phyloP scores from a whole-genome alignment of 805 yeast species.

The Tetrapisispora fleetii region DNA sequence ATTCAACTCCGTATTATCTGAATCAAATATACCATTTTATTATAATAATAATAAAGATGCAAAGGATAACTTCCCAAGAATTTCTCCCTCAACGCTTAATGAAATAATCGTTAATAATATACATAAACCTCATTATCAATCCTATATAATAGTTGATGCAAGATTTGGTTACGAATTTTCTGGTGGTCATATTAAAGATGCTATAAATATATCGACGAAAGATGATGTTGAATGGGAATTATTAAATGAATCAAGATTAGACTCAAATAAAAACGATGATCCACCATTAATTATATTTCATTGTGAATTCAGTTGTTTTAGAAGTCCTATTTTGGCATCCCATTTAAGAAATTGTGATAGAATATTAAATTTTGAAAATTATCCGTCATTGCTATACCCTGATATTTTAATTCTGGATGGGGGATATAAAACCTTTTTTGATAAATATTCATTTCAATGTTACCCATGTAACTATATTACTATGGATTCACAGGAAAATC shows the following conservation, averaged over 20 bases:
- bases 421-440: slow-evolving; percentile 77
- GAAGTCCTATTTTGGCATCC: slow-evolving; percentile 92
- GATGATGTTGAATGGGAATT: slow-evolving; percentile 55
- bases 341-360: slow-evolving; percentile 81
- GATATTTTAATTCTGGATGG: slow-evolving; percentile 84
- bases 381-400: slow-evolving; percentile 79
- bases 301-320: slow-evolving; percentile 85
- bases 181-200: slow-evolving; percentile 87
- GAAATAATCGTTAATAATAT: slow-evolving; percentile 30
- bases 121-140: slow-evolving; percentile 41
- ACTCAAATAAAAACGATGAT: not conserved
- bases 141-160: slow-evolving; percentile 65
- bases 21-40: slow-evolving; percentile 45
- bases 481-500: slow-evolving; percentile 47
- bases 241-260: slow-evolving; percentile 16
- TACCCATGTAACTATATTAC: slow-evolving; percentile 72
- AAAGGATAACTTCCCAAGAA: slow-evolving; percentile 44
- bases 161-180: slow-evolving; percentile 84
- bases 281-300: slow-evolving; percentile 65
- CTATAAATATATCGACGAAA: slow-evolving; percentile 66
- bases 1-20: slow-evolving; percentile 1
- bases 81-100: slow-evolving; percentile 34
- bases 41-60: slow-evolving; percentile 26
- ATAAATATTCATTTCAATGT: slow-evolving; percentile 48
- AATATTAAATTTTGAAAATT: slow-evolving; percentile 54